A percentile compares a stretch with the other conserved stretches of the same genome.
Evolutionary conservation across 768 basidiomycete species (phyloP).

Genomic region (Lactarius hengduanensis): DNA sequence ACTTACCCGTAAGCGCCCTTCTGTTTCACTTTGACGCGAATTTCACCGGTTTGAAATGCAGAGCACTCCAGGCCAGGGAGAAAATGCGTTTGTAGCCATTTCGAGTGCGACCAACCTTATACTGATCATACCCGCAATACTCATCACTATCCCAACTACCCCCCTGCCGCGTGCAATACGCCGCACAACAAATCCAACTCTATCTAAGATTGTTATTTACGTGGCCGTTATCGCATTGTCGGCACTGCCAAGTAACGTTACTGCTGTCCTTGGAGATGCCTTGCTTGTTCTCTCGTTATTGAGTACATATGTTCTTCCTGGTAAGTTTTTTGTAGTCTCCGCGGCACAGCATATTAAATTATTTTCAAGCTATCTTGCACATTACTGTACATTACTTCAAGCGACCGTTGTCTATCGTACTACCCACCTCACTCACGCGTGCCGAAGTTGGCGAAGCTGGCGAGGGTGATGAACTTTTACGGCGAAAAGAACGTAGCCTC

Average conservation of each 20-base stretch:
- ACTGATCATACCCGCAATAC: conserved; percentile 56
- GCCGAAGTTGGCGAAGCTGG: conserved; percentile 20
- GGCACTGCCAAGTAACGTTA: conserved; percentile 43
- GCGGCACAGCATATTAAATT: not conserved
- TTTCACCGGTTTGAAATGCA: conserved; percentile 27
- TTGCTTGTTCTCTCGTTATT: conserved; percentile 51
- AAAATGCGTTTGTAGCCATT: conserved; percentile 41
- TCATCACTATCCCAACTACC: conserved; percentile 55
- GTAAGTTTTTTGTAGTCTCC: conserved; percentile 35
- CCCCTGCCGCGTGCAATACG: conserved; percentile 47
- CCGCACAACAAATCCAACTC: conserved; percentile 42
- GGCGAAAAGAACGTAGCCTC: conserved; percentile 81
- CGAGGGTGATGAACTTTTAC: conserved; percentile 64
- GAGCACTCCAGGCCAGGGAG: conserved; percentile 32
- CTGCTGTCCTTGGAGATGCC: conserved; percentile 45
- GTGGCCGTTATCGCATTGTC: conserved; percentile 45
- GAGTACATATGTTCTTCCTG: conserved; percentile 63
- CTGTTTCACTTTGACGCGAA: conserved; percentile 17
- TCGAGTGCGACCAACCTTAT: conserved; percentile 54
- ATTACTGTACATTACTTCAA: conserved; percentile 82
- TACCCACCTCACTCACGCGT: conserved; percentile 42
- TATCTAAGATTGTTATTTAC: conserved; percentile 47
- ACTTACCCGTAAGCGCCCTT: conserved; percentile 38
- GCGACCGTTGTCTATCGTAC: conserved; percentile 78
- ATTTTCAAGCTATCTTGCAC: conserved; percentile 61